Evolutionary conservation across 257 asterid genomes (phyloP).

Genomic region (Gentiana straminea): DNA sequence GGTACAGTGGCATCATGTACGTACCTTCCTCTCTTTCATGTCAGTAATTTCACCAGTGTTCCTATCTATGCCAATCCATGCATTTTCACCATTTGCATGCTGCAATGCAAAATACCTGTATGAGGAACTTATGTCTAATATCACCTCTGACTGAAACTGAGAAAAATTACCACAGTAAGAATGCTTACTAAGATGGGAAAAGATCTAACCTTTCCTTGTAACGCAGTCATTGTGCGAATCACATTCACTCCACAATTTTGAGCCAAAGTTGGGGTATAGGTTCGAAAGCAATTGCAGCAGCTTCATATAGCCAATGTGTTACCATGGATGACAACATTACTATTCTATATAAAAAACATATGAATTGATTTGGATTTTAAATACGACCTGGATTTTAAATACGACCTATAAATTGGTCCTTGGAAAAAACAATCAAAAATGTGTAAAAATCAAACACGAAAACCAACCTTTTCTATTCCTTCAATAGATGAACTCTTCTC

Average conservation of each 20-base stretch:
- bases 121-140: too few species aligned
- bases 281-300: conserved; percentile 96
- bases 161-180: background rate
- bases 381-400: too few species aligned
- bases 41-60: conserved; percentile 86
- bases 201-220: conserved; percentile 74
- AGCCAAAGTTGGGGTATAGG: conserved; percentile 92
- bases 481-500: conserved; percentile 82
- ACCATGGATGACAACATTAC: background rate
- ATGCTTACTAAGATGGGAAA: background rate
- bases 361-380: too few species aligned
- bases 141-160: background rate
- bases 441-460: too few species aligned
- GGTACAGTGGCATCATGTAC: background rate
- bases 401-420: too few species aligned
- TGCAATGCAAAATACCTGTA: conserved; percentile 6
- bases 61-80: conserved; percentile 95
- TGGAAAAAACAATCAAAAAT: too few species aligned
- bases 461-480: conserved; percentile 77
- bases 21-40: conserved; percentile 88
- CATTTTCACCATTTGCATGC: conserved; percentile 97
- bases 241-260: conserved; percentile 98
- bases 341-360: background rate
- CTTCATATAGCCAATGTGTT: conserved; percentile 96
- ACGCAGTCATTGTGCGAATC: conserved; percentile 85